Conservation (phyloP, 176 grass and related monocot species). For the Oryza coarctata region DNA sequence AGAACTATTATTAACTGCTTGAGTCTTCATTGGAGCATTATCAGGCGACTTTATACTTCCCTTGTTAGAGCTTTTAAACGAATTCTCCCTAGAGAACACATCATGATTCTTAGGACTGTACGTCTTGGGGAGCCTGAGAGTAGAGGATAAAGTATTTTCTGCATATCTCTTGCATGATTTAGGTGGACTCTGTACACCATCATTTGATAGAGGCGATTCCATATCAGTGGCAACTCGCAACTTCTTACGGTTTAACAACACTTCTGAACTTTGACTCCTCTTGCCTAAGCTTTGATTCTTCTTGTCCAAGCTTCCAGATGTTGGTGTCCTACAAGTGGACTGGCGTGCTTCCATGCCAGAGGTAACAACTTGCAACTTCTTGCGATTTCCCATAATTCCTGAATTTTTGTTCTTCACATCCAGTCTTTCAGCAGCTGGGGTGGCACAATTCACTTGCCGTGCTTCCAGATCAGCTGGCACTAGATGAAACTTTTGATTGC, state of each 20-base stretch:
- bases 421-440: constrained; percentile 40
- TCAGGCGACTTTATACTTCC: constrained; percentile 37
- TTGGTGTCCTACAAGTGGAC: constrained; percentile 31
- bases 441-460: constrained; percentile 21
- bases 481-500: constrained; percentile 33
- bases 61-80: constrained; percentile 50
- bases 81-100: constrained; percentile 42
- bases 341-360: constrained; percentile 28
- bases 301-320: constrained; percentile 27
- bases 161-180: constrained; percentile 48
- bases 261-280: constrained; percentile 45
- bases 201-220: constrained; percentile 44
- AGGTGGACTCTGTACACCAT: constrained; percentile 44
- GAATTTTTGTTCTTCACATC: constrained; percentile 43
- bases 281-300: constrained; percentile 41
- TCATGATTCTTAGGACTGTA: constrained; percentile 44
- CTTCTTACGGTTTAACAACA: constrained; percentile 46
- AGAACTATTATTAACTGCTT: constrained; percentile 48
- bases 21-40: constrained; percentile 39
- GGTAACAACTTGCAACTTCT: constrained; percentile 40
- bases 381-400: constrained; percentile 35
- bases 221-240: constrained; percentile 48
- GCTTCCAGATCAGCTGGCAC: constrained; percentile 30
- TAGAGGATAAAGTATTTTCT: constrained; percentile 35
- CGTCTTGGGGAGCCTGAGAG: constrained; percentile 32